A percentile compares a stretch with the other conserved stretches of the same genome.
These are phyloP conservation scores for Pythium volutum DNA, from an alignment of 352 stramenopile genomes.

Conservation along the genomic window DNA sequence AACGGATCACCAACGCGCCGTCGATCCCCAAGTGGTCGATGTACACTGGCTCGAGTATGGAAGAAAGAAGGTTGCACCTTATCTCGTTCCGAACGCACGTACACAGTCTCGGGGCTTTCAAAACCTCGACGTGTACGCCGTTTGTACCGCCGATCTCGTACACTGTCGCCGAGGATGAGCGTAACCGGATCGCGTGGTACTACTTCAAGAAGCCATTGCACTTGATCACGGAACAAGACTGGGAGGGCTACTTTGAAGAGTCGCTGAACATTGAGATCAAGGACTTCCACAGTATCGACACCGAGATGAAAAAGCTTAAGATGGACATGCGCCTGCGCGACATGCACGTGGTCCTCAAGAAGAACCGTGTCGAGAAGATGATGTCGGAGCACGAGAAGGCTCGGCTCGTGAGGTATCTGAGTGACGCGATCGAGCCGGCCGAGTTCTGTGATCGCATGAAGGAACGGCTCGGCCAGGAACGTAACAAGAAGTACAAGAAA, in stretches of 20 bases:
- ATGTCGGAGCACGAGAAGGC: not conserved
- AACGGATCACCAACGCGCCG: too few relatives aligned
- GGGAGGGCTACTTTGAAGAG: not conserved
- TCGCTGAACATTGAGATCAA: not conserved
- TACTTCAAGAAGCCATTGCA: not conserved
- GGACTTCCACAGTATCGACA: constrained; percentile 7
- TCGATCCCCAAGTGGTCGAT: too few relatives aligned
- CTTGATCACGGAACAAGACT: not conserved
- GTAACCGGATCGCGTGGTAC: not conserved
- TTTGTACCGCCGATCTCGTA: not conserved
- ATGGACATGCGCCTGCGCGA: constrained; percentile 3
- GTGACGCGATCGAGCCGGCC: not conserved
- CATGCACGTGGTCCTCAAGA: not conserved
- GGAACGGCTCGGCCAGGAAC: not conserved
- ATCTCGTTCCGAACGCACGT: not conserved
- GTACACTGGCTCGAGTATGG: too few relatives aligned
- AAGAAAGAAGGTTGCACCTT: too few relatives aligned
- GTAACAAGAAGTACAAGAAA: constrained; percentile 4
- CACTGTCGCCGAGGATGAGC: not conserved
- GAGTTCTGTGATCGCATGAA: not conserved
- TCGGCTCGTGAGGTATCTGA: constrained; percentile 8
- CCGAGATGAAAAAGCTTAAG: constrained; percentile 4
- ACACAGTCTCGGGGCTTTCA: not conserved
- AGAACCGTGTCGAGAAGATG: not conserved
- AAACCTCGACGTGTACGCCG: not conserved